Base-by-base conservation (phyloP, 148 eudicot genomes). In the Rhododendron mucronatum region DNA sequence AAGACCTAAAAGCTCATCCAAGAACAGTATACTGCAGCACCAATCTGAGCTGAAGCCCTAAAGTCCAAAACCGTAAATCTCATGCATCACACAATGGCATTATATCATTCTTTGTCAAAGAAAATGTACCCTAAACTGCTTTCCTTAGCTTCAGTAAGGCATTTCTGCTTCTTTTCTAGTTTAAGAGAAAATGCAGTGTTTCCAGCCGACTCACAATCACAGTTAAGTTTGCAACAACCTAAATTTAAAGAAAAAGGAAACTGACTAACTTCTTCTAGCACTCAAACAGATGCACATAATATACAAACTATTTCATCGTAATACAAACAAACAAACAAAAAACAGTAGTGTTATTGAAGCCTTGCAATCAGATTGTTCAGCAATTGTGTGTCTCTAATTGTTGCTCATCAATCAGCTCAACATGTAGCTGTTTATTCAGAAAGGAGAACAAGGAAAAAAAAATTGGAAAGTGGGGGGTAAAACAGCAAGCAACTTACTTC, bases 401-500 rank as follows among this genome's bases (percentile, higher is more conserved):
- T 23, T 11, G 14, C 6, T 51, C 41, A 83, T 41, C 77, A 65
- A 67, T 23, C 48, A 23, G 39, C 55, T 30, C 6, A 51, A 6
- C 8, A 53, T 53, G 44, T 18, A 8, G 61, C 57, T 48, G 35
- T 12, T 20, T 33, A 51, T 30, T 14, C 83, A 81, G 45, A 53
- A 45, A 74, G 48, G 48, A 80, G 30, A 61, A 81, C 9, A 11
- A 53, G 20, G 28, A 26, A 50, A 26, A 28, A 28, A 44, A 48
- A 61, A 51, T 48, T 39, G 26, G 28, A 23, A 65, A 39, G 57
- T 16, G 10, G 18, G 21, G 44, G 23, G 35, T 41, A 26, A 81
- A 45, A 81, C 59, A 5, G 30, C 4, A 78, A 79, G 82, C 16
- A 37, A 71, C 84, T 37, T 90, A 93, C 95, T 91, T 93, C 93